Percentiles rank a stretch among this genome's conserved stretches.
These are phyloP conservation scores for Botrytis paeoniae DNA, from an alignment of 2,329 filamentous ascomycete species.

Conservation along the genomic window DNA sequence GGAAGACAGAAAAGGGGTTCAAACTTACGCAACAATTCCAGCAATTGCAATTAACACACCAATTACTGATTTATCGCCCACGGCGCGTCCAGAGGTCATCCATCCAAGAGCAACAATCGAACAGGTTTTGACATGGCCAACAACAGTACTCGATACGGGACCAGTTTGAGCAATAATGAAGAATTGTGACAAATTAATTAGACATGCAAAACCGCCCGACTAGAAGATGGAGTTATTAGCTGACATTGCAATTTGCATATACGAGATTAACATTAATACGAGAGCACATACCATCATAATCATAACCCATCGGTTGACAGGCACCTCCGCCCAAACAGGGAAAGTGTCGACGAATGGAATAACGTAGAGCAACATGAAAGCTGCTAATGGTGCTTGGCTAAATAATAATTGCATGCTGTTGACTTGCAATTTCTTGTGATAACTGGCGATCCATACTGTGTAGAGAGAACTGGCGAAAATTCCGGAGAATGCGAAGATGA, in stretches of 20 bases:
- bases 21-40: slow-evolving; percentile 54
- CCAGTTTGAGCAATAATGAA: slow-evolving; percentile 62
- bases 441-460: slow-evolving; percentile 66
- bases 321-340: slow-evolving; percentile 53
- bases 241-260: slow-evolving; percentile 20
- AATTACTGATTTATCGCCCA: slow-evolving; percentile 53
- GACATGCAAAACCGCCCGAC: slow-evolving; percentile 60
- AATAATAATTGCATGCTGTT: slow-evolving; percentile 67
- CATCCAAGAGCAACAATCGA: slow-evolving; percentile 63
- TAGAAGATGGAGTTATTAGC: slow-evolving; percentile 38
- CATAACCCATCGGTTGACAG: slow-evolving; percentile 53
- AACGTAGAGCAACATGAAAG: slow-evolving; percentile 60
- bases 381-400: slow-evolving; percentile 64
- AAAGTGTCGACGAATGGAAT: slow-evolving; percentile 65
- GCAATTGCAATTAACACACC: slow-evolving; percentile 55
- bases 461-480: slow-evolving; percentile 65
- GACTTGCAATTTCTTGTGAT: slow-evolving; percentile 63
- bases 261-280: slow-evolving; percentile 13
- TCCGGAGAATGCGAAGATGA: slow-evolving; percentile 61
- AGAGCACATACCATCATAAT: slow-evolving; percentile 51
- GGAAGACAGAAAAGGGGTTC: not conserved
- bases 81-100: slow-evolving; percentile 53
- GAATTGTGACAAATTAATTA: slow-evolving; percentile 64
- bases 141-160: slow-evolving; percentile 62
- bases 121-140: slow-evolving; percentile 64